phyloP scores from a whole-genome alignment of 2,329 filamentous ascomycete species.

The Claviceps fusiformis region DNA sequence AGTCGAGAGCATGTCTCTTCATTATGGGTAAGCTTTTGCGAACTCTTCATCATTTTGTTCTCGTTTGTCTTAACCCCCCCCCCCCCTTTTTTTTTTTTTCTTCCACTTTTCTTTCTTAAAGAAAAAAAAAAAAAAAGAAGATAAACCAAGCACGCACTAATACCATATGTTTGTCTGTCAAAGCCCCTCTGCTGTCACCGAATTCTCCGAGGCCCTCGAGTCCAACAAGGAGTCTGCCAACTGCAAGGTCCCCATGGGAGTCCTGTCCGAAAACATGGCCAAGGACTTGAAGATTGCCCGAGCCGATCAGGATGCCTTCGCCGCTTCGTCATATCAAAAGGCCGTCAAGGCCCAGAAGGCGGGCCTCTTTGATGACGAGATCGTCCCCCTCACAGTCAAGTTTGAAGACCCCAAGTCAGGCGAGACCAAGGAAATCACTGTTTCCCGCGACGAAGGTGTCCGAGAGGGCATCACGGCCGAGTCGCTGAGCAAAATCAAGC shows the following conservation, averaged over 20 bases:
- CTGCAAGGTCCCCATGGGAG: slow-evolving; percentile 97
- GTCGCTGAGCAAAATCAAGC: slow-evolving; percentile 77
- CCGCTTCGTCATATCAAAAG: slow-evolving; percentile 85
- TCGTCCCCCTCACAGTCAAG: slow-evolving; percentile 72
- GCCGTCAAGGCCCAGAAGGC: slow-evolving; percentile 70
- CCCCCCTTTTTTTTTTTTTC: not conserved
- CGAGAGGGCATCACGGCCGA: slow-evolving; percentile 75
- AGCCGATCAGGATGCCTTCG: slow-evolving; percentile 75
- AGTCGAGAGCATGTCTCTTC: slow-evolving; percentile 88
- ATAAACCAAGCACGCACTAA: not conserved
- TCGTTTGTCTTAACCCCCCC: not conserved
- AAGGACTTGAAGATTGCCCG: slow-evolving; percentile 65
- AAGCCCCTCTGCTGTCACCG: slow-evolving; percentile 70
- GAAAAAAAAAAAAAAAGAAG: too few relatives aligned
- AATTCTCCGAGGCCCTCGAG: slow-evolving; percentile 86
- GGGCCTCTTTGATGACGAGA: slow-evolving; percentile 90
- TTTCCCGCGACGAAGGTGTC: slow-evolving; percentile 77
- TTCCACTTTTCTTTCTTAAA: not conserved
- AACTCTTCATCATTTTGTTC: not conserved
- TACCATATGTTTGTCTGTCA: not conserved
- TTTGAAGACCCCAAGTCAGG: slow-evolving; percentile 84
- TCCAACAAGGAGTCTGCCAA: slow-evolving; percentile 69
- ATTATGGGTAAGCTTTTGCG: slow-evolving; percentile 59
- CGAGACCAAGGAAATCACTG: slow-evolving; percentile 70
- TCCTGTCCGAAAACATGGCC: slow-evolving; percentile 89